Percentiles rank a stretch among this genome's conserved stretches.
Conservation (phyloP, 169 alveolate species). For the Plasmodium gaboni region DNA sequence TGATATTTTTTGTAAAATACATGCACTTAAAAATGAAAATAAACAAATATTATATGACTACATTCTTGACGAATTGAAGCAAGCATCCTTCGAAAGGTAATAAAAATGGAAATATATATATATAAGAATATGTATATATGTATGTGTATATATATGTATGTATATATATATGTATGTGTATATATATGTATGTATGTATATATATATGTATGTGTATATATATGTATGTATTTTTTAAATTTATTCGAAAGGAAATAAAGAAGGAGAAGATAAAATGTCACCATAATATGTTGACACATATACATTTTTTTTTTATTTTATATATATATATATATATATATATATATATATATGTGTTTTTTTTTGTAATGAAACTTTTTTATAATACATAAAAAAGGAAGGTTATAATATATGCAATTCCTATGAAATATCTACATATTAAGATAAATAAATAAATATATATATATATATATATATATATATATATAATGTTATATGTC, state of each 20-base stretch:
- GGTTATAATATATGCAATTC: too few species aligned
- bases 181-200: slow-evolving; percentile 8
- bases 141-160: slow-evolving; percentile 1
- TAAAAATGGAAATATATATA: not conserved
- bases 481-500: too few species aligned
- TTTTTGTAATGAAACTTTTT: too few species aligned
- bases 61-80: slow-evolving; percentile 47
- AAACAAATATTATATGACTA: slow-evolving; percentile 40
- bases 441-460: too few species aligned
- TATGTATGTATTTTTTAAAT: not conserved
- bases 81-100: not conserved
- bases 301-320: too few species aligned
- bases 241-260: slow-evolving; percentile 35
- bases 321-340: too few species aligned
- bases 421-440: too few species aligned
- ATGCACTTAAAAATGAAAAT: slow-evolving; percentile 55
- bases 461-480: too few species aligned
- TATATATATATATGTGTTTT: too few species aligned
- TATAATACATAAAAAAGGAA: too few species aligned
- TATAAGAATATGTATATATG: not conserved
- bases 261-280: not conserved
- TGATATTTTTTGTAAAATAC: slow-evolving; percentile 71
- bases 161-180: slow-evolving; percentile 3
- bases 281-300: too few species aligned
- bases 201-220: not conserved